Percentiles rank a stretch among this genome's conserved stretches.
phyloP scores from a whole-genome alignment of 768 basidiomycete species.

The Boletellus sp. region DNA sequence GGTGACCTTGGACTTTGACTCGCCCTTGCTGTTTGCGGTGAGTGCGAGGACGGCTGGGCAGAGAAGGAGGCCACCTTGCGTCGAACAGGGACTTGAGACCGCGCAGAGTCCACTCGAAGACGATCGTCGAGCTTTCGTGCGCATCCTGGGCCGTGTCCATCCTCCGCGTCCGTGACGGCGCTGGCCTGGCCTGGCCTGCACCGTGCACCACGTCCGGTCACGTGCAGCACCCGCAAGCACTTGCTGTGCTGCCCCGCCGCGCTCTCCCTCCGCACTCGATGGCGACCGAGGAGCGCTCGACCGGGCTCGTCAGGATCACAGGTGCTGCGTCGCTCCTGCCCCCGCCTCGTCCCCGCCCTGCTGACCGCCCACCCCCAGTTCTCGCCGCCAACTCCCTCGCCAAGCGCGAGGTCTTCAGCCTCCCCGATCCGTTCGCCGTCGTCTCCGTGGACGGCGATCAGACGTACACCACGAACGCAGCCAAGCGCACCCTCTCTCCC shows the following conservation, averaged over 20 bases:
- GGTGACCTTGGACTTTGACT: conserved; percentile 70
- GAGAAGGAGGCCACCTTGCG: conserved; percentile 40
- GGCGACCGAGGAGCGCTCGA: conserved; percentile 14
- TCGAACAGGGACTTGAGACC: conserved; percentile 75
- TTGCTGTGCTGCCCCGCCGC: neutral
- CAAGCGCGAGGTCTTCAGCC: conserved; percentile 74
- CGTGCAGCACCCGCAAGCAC: neutral
- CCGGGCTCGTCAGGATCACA: conserved; percentile 25
- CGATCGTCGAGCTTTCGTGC: conserved; percentile 53
- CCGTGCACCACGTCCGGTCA: conserved; percentile 3
- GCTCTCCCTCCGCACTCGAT: conserved; percentile 5
- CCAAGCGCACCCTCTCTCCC: conserved; percentile 65
- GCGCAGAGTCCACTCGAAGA: conserved; percentile 76
- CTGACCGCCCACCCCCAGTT: conserved; percentile 41
- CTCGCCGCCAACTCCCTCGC: conserved; percentile 70
- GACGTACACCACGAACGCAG: conserved; percentile 70
- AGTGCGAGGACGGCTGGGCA: neutral
- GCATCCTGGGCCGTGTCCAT: conserved; percentile 36
- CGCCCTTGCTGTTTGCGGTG: conserved; percentile 51
- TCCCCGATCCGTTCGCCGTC: conserved; percentile 88
- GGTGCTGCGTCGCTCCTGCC: conserved; percentile 3
- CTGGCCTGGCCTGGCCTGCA: too few relatives aligned
- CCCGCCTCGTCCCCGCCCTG: neutral
- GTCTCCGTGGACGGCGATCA: conserved; percentile 84
- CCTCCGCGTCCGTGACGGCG: neutral